Conservation (phyloP, 306 rosid genomes). For the Mimosa pudica region DNA sequence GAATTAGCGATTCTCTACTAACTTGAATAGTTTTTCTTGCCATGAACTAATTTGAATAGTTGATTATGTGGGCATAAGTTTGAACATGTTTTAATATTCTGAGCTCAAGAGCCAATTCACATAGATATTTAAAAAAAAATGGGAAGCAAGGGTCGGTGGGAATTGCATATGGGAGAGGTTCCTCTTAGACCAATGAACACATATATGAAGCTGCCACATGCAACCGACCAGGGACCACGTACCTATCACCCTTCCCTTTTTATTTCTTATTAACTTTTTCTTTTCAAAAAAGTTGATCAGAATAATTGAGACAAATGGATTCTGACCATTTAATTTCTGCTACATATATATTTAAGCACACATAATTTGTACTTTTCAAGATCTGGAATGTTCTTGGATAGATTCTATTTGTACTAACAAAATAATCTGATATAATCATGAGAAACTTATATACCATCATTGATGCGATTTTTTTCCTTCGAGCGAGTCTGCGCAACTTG, state of each 20-base stretch:
- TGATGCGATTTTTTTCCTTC: neutral
- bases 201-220: conserved; percentile 41
- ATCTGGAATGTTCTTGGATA: neutral
- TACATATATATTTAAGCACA: neutral
- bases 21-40: no score
- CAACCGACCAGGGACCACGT: conserved; percentile 51
- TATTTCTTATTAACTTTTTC: neutral
- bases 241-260: neutral
- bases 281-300: neutral
- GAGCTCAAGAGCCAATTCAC: neutral
- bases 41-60: no score
- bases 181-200: neutral
- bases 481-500: neutral
- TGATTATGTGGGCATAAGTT: neutral
- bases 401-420: neutral
- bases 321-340: conserved; percentile 14
- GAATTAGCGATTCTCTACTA: no score
- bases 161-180: conserved; percentile 35
- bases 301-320: conserved; percentile 28
- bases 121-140: neutral
- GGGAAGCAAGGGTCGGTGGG: conserved; percentile 39
- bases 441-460: neutral
- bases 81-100: neutral
- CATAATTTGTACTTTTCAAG: neutral
- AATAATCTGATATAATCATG: neutral